phyloP scores from a whole-genome alignment of 148 eudicot species.

The Mesembryanthemum crystallinum region DNA sequence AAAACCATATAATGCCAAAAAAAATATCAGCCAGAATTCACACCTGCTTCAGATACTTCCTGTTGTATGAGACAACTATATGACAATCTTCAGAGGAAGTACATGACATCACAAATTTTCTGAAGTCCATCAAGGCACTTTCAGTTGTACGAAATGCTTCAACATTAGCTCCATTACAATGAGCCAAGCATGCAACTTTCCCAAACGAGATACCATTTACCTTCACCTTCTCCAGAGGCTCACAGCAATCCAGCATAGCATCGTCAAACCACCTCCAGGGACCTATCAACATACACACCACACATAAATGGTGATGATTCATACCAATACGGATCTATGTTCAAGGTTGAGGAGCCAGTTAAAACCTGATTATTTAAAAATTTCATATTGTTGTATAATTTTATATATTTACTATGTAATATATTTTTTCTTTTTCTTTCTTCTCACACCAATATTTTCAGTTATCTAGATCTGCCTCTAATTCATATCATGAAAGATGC shows the following conservation, averaged over 20 bases:
- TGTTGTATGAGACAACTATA: constrained; percentile 44
- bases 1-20: not conserved
- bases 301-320: not conserved
- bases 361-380: too few species aligned
- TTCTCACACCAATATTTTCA: too few species aligned
- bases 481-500: not conserved
- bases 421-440: too few species aligned
- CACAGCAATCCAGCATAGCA: constrained; percentile 55
- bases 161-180: constrained; percentile 52
- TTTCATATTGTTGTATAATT: too few species aligned
- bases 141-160: constrained; percentile 41
- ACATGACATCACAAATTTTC: constrained; percentile 36
- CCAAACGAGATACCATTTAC: constrained; percentile 44
- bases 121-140: constrained; percentile 33
- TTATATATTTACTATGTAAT: too few species aligned
- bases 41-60: constrained; percentile 45
- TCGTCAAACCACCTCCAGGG: constrained; percentile 64
- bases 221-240: constrained; percentile 48
- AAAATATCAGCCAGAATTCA: not conserved
- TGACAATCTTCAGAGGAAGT: constrained; percentile 43
- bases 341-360: too few species aligned
- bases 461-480: too few species aligned
- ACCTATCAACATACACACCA: constrained; percentile 30
- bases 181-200: constrained; percentile 49
- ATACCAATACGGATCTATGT: too few species aligned